Percentiles rank a stretch among this genome's conserved stretches.
These are phyloP conservation scores for Venturia asperata DNA, from an alignment of 2,329 filamentous ascomycete genomes.

Conservation along the genomic window DNA sequence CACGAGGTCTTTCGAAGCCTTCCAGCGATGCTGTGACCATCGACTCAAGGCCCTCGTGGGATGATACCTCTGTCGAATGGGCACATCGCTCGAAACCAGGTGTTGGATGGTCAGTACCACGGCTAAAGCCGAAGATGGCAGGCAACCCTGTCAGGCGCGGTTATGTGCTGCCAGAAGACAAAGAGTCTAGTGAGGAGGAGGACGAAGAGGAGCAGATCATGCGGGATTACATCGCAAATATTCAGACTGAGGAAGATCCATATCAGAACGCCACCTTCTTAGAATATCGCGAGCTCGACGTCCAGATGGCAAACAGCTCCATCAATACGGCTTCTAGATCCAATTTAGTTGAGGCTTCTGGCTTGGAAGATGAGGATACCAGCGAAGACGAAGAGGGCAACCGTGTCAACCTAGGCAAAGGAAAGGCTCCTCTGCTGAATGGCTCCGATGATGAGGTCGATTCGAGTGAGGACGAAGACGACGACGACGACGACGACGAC, in stretches of 20 bases:
- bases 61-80: slow-evolving; percentile 29
- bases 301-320: background rate
- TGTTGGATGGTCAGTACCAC: slow-evolving; percentile 27
- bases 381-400: slow-evolving; percentile 14
- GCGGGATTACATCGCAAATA: slow-evolving; percentile 15
- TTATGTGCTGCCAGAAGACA: slow-evolving; percentile 22
- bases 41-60: slow-evolving; percentile 27
- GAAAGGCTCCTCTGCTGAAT: background rate
- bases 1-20: slow-evolving; percentile 12
- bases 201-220: slow-evolving; percentile 21
- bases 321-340: background rate
- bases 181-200: slow-evolving; percentile 25
- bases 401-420: background rate
- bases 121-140: background rate
- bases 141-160: slow-evolving; percentile 23
- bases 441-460: background rate
- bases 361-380: background rate
- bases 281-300: slow-evolving; percentile 2
- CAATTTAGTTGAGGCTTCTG: background rate
- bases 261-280: background rate
- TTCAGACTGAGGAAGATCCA: background rate
- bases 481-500: slow-evolving; percentile 32
- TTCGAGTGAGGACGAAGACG: slow-evolving; percentile 24
- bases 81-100: slow-evolving; percentile 31
- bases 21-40: background rate